Percentiles rank a stretch among this genome's conserved stretches.
Conservation (phyloP, 164 flowering plant genomes). For the Dillenia suffruticosa region DNA sequence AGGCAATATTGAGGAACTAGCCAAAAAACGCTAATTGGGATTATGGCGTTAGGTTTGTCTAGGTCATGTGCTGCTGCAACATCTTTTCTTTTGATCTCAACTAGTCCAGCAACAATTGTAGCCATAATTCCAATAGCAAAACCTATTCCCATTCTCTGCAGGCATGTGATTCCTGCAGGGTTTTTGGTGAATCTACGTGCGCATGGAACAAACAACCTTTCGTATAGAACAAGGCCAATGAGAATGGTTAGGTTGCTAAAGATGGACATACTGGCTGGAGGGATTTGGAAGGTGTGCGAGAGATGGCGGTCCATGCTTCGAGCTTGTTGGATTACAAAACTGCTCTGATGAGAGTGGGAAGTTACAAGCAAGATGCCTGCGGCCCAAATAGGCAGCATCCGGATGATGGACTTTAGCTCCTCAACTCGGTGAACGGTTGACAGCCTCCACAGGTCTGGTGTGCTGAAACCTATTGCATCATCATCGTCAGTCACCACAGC, state of each 20-base stretch:
- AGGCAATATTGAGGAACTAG: conserved; percentile 41
- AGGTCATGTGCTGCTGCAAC: conserved; percentile 37
- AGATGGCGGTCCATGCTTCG: conserved; percentile 46
- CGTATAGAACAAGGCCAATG: conserved; percentile 34
- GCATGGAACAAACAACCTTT: conserved; percentile 48
- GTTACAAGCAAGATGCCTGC: conserved; percentile 34
- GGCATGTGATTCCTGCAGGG: conserved; percentile 38
- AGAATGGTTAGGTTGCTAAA: conserved; percentile 35
- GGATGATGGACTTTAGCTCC: conserved; percentile 43
- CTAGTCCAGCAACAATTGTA: conserved; percentile 29
- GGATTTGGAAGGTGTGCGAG: conserved; percentile 38
- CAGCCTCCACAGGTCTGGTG: conserved; percentile 42
- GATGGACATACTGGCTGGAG: conserved; percentile 41
- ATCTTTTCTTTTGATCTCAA: conserved; percentile 45
- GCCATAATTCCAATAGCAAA: conserved; percentile 33
- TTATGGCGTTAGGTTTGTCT: conserved; percentile 28
- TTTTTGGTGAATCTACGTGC: conserved; percentile 37
- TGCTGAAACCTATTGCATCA: conserved; percentile 5
- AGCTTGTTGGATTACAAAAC: conserved; percentile 46
- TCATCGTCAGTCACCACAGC: conserved; percentile 18
- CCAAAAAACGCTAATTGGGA: conserved; percentile 57
- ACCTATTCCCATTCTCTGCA: conserved; percentile 59
- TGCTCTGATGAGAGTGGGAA: conserved; percentile 30
- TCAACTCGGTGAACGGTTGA: conserved; percentile 53
- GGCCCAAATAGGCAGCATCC: conserved; percentile 50